Evolutionary conservation across 148 eudicot genomes (phyloP), one percentile per base, ranked within the genome.

Genomic region (Talinum fruticosum): DNA sequence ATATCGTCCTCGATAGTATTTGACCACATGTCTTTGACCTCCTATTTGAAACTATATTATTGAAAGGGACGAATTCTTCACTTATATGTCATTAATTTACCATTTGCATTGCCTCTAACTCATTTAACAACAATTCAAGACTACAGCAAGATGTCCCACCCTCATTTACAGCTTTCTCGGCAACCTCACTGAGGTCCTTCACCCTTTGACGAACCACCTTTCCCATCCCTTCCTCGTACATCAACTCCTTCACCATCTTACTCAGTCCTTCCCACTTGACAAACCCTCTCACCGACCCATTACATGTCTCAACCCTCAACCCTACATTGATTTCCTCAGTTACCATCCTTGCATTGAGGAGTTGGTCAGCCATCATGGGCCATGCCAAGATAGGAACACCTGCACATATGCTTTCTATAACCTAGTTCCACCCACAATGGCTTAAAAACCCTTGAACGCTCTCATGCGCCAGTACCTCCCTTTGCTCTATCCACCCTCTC

Each of bases 331-430:
- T 80, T 76, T 89, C 92, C 79, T 89, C 96, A 72, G 54, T 86
- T 71, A 89, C 88, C 84, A 89, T 81, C 75, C 83, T 85, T 2
- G 90, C 91, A 33, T 89, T 91, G 70, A 91, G 57, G 12, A 49
- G 88, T 26, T 91, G 91, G 49, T 91, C 96, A 5, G 92, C 96
- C 88, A 91, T 86, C 85, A 89, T 81, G 2, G 96, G 95, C 95
- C 92, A 89, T 0, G 91, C 90, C 36, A 91, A 69, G 16, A 91
- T 86, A 53, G n/a, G 24, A 19, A 54, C 66, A 61, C 66, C 32
- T 2, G 66, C 66, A 26, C 66, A 61, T 24, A 61, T 61, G 66
- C 66, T 61, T 16, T 61, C 66, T 24, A 26, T 26, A 13, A 61
- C 66, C 33, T 32, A 61, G 15, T 61, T 61, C 33, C 66, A 61